Evolutionary conservation across 73 alveolate species (phyloP).

Genomic region (Paramecium pentaurelia): DNA sequence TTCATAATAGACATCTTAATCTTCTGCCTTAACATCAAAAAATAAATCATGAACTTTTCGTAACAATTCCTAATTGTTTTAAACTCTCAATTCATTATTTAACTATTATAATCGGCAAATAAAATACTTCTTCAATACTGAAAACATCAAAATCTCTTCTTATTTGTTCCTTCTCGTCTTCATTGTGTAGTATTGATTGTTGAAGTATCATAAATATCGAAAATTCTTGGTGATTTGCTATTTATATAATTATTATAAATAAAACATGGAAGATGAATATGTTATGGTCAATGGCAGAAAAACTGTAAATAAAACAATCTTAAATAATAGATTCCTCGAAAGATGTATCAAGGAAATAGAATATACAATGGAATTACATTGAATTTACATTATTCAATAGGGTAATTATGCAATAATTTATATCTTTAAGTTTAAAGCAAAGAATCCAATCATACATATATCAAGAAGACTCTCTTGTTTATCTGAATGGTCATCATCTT

Average conservation of each 20-base stretch:
- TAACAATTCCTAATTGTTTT: background rate
- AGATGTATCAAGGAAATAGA: background rate
- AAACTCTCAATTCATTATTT: background rate
- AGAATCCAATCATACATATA: background rate
- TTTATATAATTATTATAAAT: background rate
- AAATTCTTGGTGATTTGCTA: background rate
- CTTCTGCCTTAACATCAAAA: background rate
- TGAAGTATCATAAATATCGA: background rate
- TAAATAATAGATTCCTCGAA: slow-evolving; percentile 1
- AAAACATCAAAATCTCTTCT: background rate
- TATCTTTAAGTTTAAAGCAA: background rate
- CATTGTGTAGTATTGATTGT: background rate
- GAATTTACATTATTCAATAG: slow-evolving; percentile 5
- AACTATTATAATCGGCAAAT: background rate
- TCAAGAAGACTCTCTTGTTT: background rate
- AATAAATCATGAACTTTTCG: background rate
- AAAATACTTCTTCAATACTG: background rate
- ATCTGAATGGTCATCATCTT: slow-evolving; percentile 7
- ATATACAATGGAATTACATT: background rate
- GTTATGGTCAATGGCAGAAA: slow-evolving; percentile 55
- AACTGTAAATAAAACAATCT: background rate
- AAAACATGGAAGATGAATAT: slow-evolving; percentile 33
- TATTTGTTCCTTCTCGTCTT: background rate
- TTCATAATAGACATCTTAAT: background rate
- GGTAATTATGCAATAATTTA: background rate